phyloP scores from a whole-genome alignment of 192 early-diverging fungal species.

The Umbelopsis vinacea region DNA sequence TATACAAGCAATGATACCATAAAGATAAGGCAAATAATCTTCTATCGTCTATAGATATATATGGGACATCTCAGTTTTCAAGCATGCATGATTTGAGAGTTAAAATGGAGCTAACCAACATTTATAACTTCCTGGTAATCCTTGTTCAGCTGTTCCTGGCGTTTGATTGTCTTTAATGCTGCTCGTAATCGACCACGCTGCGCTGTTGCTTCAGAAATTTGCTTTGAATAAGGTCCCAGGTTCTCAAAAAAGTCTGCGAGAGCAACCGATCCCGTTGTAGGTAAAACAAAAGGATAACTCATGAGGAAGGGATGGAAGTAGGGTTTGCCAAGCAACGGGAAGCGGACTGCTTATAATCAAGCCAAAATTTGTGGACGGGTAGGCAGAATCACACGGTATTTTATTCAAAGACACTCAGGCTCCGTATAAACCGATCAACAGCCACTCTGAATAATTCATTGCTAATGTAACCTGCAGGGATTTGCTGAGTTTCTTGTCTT shows the following conservation, averaged over 20 bases:
- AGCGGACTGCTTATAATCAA: constrained; percentile 6
- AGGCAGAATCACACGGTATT: not conserved
- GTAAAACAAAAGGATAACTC: constrained; percentile 57
- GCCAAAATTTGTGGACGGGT: no score
- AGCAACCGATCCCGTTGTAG: constrained; percentile 60
- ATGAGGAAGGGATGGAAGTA: constrained; percentile 28
- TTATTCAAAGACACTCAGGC: constrained; percentile 57
- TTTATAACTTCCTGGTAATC: constrained; percentile 53
- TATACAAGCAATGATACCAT: constrained; percentile 44
- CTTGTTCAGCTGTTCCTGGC: constrained; percentile 45
- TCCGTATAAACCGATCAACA: constrained; percentile 58
- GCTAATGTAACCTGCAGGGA: constrained; percentile 50
- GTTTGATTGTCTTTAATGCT: constrained; percentile 56
- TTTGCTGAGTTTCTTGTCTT: not conserved
- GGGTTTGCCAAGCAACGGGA: not conserved
- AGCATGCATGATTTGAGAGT: not conserved
- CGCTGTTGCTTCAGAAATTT: constrained; percentile 61
- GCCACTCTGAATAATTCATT: constrained; percentile 58
- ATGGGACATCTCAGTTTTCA: not conserved
- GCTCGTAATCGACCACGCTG: constrained; percentile 56
- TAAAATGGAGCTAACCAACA: constrained; percentile 17
- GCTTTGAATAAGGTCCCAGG: constrained; percentile 44
- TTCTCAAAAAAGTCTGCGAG: constrained; percentile 54
- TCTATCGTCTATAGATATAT: constrained; percentile 39
- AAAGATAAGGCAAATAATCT: constrained; percentile 55